Evolutionary conservation across 176 grass and related monocot genomes (phyloP).

Genomic region (Bothriochloa decipiens): DNA sequence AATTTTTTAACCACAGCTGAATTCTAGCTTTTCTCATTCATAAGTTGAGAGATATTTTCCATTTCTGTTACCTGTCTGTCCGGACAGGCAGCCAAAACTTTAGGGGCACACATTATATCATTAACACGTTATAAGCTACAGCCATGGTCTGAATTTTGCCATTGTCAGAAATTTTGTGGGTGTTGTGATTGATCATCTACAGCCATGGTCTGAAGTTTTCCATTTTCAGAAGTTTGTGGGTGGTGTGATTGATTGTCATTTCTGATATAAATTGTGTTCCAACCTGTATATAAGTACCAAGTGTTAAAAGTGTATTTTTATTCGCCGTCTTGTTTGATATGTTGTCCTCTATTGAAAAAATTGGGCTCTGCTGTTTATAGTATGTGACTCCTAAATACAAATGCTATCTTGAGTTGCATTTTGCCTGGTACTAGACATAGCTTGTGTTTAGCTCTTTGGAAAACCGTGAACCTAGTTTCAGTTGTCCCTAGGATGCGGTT

Average conservation of each 20-base stretch:
- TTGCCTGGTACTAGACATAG: background rate
- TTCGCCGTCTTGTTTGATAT: background rate
- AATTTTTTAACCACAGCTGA: background rate
- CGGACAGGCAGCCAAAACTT: background rate
- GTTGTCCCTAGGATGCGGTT: background rate
- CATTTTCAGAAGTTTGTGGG: background rate
- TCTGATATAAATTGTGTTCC: constrained; percentile 11
- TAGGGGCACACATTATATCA: background rate
- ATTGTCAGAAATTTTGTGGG: background rate
- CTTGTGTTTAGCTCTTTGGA: background rate
- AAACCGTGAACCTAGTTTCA: background rate
- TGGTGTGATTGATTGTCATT: background rate
- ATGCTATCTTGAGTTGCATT: background rate
- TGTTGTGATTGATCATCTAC: background rate
- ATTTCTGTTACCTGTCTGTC: background rate
- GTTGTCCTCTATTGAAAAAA: background rate
- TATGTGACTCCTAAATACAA: background rate
- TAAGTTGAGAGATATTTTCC: background rate
- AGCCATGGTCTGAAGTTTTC: background rate
- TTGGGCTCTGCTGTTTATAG: background rate
- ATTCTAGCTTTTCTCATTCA: background rate
- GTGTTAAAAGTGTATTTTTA: background rate
- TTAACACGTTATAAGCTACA: background rate
- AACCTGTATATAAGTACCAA: background rate
- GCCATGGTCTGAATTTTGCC: background rate